Conservation (phyloP, 2,329 filamentous ascomycete species). For the Penicillium capsulatum region DNA sequence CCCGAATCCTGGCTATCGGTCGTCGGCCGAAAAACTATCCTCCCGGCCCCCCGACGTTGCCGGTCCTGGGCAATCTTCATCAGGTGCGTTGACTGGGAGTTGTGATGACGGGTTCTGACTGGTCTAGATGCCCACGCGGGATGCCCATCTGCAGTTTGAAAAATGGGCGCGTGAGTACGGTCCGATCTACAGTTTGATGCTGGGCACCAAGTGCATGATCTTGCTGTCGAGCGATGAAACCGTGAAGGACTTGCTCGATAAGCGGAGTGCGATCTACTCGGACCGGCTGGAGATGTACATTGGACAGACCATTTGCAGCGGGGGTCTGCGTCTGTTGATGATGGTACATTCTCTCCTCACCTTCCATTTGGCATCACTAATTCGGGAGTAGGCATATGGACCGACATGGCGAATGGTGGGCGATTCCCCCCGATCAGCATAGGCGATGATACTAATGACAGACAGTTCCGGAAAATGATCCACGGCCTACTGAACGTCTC, state of each 20-base stretch:
- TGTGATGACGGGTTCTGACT: too few relatives aligned
- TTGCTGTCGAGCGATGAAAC: slow-evolving; percentile 46
- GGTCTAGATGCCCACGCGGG: slow-evolving; percentile 37
- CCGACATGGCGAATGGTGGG: slow-evolving; percentile 27
- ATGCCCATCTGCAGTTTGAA: slow-evolving; percentile 45
- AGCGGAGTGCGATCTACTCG: slow-evolving; percentile 49
- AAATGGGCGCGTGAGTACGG: slow-evolving; percentile 54
- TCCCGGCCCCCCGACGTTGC: slow-evolving; percentile 1
- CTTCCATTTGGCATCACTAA: too few relatives aligned
- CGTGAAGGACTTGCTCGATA: slow-evolving; percentile 52
- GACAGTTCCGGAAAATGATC: slow-evolving; percentile 34
- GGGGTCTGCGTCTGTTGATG: slow-evolving; percentile 28
- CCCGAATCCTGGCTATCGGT: too few relatives aligned
- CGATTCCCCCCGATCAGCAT: too few relatives aligned
- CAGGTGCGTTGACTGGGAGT: not conserved
- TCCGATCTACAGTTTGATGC: slow-evolving; percentile 50
- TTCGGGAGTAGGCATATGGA: slow-evolving; percentile 27
- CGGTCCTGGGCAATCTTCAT: slow-evolving; percentile 1
- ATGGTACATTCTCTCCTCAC: slow-evolving; percentile 21
- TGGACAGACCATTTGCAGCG: slow-evolving; percentile 35
- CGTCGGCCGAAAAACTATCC: not conserved
- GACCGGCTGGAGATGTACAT: slow-evolving; percentile 47
- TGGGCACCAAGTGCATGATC: slow-evolving; percentile 48
- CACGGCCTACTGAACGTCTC: slow-evolving; percentile 49
- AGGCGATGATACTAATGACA: too few relatives aligned